Conservation (phyloP, 2,329 filamentous ascomycete genomes). For the Microsporum canis region DNA sequence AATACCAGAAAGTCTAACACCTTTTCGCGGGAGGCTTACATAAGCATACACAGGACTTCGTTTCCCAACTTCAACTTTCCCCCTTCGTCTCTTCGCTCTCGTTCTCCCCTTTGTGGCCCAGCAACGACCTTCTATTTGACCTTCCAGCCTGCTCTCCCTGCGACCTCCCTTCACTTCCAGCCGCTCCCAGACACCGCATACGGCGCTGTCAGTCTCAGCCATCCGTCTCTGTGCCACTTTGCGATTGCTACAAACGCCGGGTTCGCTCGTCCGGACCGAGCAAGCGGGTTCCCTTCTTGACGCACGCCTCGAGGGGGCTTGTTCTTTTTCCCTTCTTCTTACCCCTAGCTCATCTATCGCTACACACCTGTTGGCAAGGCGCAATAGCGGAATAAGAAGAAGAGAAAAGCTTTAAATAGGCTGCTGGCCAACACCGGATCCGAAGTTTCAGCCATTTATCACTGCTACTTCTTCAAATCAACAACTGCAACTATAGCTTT, state of each 20-base stretch:
- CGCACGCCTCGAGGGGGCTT: neutral
- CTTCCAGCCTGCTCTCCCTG: neutral
- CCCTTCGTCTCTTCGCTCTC: neutral
- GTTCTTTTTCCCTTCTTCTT: too few relatives aligned
- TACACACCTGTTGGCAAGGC: neutral
- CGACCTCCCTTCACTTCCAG: neutral
- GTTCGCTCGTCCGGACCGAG: neutral
- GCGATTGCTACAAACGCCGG: neutral
- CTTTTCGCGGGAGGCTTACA: neutral
- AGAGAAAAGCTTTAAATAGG: neutral
- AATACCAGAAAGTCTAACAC: neutral
- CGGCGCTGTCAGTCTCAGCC: neutral
- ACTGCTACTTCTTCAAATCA: neutral
- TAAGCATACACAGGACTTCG: neutral
- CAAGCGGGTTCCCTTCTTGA: neutral
- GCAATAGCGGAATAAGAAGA: neutral
- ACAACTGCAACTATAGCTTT: neutral
- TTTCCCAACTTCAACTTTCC: constrained; percentile 3
- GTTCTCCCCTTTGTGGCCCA: neutral
- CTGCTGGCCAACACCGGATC: neutral
- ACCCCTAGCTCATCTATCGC: neutral
- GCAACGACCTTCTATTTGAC: neutral
- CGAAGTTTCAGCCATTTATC: neutral
- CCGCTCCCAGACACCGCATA: neutral
- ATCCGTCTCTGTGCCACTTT: neutral